These are phyloP conservation scores for Lactifluus echinatus DNA, from an alignment of 768 basidiomycete species.

Conservation along the genomic window DNA sequence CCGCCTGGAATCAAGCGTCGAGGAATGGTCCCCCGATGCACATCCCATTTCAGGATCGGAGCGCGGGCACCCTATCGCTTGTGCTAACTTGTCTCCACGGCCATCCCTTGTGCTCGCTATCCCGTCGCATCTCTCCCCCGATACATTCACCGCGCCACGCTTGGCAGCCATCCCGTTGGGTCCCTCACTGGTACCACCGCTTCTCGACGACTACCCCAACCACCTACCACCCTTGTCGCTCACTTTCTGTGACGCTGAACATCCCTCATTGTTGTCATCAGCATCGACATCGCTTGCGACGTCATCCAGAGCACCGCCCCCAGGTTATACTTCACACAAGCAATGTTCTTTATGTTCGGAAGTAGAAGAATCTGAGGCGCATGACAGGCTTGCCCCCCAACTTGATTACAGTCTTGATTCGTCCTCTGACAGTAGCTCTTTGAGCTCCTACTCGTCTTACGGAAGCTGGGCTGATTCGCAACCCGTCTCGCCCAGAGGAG, in stretches of 20 bases:
- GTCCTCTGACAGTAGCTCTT: not conserved
- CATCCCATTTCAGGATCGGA: not conserved
- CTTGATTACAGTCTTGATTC: conserved; percentile 1
- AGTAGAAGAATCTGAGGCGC: not conserved
- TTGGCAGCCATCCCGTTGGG: not conserved
- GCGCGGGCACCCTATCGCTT: not conserved
- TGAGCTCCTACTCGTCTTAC: not conserved
- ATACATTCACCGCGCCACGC: not conserved
- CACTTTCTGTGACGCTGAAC: not conserved
- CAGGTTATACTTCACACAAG: not conserved
- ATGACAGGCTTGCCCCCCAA: not conserved
- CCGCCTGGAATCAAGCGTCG: not conserved
- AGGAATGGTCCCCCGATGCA: not conserved
- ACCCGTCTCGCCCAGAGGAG: not conserved
- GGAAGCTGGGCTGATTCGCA: not conserved
- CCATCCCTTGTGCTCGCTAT: not conserved
- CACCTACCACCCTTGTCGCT: not conserved
- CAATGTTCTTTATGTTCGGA: not conserved
- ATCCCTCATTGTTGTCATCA: not conserved
- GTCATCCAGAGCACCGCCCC: not conserved
- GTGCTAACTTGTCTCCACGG: not conserved
- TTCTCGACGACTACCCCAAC: not conserved
- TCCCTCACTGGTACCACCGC: not conserved
- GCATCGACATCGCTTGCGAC: not conserved
- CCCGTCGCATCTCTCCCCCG: not conserved